phyloP scores from a whole-genome alignment of 2,329 filamentous ascomycete species.

The Ceratocystis ficicola region DNA sequence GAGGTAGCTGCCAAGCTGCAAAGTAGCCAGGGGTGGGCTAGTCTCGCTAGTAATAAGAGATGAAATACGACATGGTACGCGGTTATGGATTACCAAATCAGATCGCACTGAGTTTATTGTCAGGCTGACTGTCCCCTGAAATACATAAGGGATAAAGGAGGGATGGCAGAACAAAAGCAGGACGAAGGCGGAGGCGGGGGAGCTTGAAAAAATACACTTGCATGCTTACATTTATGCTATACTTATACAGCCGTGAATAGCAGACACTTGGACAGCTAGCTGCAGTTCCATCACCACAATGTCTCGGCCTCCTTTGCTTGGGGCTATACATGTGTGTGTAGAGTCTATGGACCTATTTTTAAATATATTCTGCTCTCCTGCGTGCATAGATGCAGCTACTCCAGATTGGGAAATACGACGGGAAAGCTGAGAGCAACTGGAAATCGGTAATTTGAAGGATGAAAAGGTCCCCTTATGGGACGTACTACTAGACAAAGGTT shows the following conservation, averaged over 20 bases:
- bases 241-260: too few species aligned
- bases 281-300: too few species aligned
- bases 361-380: not conserved
- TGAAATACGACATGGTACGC: not conserved
- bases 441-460: constrained; percentile 4
- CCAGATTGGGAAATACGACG: not conserved
- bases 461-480: not conserved
- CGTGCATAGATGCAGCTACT: not conserved
- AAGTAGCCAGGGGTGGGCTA: not conserved
- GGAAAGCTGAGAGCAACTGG: not conserved
- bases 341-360: not conserved
- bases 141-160: not conserved
- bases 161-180: not conserved
- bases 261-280: not conserved
- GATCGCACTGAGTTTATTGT: not conserved
- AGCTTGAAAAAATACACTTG: not conserved
- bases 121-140: not conserved
- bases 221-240: too few species aligned
- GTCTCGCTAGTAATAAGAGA: not conserved
- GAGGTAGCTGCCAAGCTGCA: not conserved
- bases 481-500: not conserved
- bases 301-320: too few species aligned
- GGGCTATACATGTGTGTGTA: too few species aligned
- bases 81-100: not conserved
- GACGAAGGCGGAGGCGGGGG: not conserved